Base-by-base conservation (phyloP, 2,329 filamentous ascomycete species). In the Fusarium sp. region DNA sequence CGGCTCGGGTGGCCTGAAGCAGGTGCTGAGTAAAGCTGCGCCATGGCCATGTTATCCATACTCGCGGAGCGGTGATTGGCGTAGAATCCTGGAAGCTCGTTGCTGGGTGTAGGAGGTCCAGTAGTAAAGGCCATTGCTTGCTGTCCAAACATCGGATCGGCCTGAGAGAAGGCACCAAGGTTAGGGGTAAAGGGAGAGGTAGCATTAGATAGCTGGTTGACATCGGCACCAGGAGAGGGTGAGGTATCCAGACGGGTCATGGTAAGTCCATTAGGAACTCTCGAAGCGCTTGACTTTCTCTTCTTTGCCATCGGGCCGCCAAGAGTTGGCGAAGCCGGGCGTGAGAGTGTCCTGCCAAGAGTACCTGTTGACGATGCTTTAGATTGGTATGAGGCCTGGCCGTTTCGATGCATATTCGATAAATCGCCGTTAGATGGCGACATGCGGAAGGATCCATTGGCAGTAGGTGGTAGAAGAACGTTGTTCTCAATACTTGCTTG, bases 221-320 rank as follows among this genome's bases (percentile, higher is more conserved):
- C 80, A 70, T 80, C 84, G 70, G 78, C 79, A 71, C 68, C 72
- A 61, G 78, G 82, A 68, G 81, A 81, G 74, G 79, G 86, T 53
- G 81, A 84, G 4, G 89, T 91, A 74, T 96, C 93, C 39, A 96
- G 85, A 61, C 90, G 90, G 4, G 94, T 97, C 94, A 97, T 97
- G 12, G 91, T 88, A 74, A 97, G 82, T 20, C 89, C 91, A 22
- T 88, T 90, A 1, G 94, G 93, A 18, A 97, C 84, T 79, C 93
- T 93, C 38, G 89, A 88, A 79, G 87, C 87, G 79, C 91, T 94
- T 10, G 92, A 90, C 81, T 97, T 97, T 70, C 94, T 89, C 83
- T 94, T 94, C 85, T 97, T 97, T 46, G 89, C 87, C 38, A 86
- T 86, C 4, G 92, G 92, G 2, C 90, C 92, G 36, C 86, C 83